Conservation (phyloP, 257 asterid genomes). For the Haberlea rhodopensis region DNA sequence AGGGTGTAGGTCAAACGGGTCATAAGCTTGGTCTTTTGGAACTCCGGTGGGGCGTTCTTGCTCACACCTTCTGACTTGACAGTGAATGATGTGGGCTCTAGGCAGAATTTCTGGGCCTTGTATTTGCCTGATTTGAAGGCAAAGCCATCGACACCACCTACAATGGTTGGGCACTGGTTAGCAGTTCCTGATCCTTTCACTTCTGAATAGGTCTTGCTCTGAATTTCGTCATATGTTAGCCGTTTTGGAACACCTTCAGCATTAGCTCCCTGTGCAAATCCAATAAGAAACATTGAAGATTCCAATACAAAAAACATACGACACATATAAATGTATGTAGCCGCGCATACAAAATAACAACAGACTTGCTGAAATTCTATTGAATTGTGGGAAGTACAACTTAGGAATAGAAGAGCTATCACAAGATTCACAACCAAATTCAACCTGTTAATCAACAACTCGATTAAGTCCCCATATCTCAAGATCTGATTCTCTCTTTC, state of each 20-base stretch:
- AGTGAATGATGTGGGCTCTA: constrained; percentile 98
- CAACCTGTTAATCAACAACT: too few species aligned
- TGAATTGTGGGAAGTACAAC: neutral
- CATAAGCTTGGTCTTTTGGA: constrained; percentile 97
- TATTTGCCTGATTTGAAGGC: constrained; percentile 83
- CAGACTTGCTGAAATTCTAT: neutral
- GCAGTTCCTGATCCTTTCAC: constrained; percentile 97
- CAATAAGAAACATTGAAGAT: neutral
- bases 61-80: constrained; percentile 83
- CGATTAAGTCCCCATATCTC: too few species aligned
- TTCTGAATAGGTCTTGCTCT: constrained; percentile 89
- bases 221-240: constrained; percentile 85
- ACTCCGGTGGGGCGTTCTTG: constrained; percentile 78
- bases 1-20: constrained; percentile 97
- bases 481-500: too few species aligned
- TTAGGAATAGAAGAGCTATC: neutral
- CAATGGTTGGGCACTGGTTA: constrained; percentile 97
- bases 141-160: constrained; percentile 72
- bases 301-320: neutral
- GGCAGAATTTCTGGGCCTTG: constrained; percentile 80
- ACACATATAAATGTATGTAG: neutral
- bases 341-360: neutral
- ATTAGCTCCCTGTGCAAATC: constrained; percentile 63
- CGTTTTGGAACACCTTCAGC: constrained; percentile 84
- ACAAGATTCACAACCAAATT: too few species aligned